These are phyloP conservation scores for Neofusicoccum sp. DNA, from an alignment of 2,329 filamentous ascomycete genomes.

Conservation along the genomic window DNA sequence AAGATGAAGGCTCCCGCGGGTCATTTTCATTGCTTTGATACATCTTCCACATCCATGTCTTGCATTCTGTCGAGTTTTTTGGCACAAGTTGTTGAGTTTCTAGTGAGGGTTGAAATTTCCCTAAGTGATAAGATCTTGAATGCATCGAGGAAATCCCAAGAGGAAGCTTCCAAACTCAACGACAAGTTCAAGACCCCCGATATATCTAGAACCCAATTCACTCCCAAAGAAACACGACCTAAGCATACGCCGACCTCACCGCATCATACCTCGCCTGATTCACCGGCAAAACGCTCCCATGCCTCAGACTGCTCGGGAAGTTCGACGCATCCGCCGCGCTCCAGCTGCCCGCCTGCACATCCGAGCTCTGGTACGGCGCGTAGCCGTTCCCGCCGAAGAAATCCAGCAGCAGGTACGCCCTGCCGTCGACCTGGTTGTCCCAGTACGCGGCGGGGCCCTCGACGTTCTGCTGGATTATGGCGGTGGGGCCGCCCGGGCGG, in stretches of 20 bases:
- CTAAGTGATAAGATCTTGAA: no score
- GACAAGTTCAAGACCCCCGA: no score
- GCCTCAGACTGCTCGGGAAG: constrained; percentile 54
- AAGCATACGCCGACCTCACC: constrained; percentile 33
- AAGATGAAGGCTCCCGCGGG: no score
- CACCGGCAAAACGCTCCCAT: constrained; percentile 56
- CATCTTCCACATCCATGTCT: no score
- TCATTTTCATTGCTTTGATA: no score
- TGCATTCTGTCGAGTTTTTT: no score
- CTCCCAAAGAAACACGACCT: background rate
- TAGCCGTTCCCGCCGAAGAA: constrained; percentile 52
- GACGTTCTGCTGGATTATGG: constrained; percentile 42
- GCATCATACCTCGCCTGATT: constrained; percentile 48
- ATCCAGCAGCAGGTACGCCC: constrained; percentile 51
- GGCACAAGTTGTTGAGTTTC: no score
- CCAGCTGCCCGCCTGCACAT: constrained; percentile 52
- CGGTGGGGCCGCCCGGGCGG: constrained; percentile 47
- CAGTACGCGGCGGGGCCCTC: constrained; percentile 38
- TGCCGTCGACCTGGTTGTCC: constrained; percentile 36
- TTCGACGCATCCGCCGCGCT: constrained; percentile 33
- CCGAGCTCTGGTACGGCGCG: constrained; percentile 51
- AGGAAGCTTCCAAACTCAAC: no score
- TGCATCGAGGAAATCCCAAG: no score
- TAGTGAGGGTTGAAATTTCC: no score
- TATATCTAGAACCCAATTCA: no score